Base-by-base conservation (phyloP, 2,329 filamentous ascomycete genomes). In the Pseudogymnoascus sp. region DNA sequence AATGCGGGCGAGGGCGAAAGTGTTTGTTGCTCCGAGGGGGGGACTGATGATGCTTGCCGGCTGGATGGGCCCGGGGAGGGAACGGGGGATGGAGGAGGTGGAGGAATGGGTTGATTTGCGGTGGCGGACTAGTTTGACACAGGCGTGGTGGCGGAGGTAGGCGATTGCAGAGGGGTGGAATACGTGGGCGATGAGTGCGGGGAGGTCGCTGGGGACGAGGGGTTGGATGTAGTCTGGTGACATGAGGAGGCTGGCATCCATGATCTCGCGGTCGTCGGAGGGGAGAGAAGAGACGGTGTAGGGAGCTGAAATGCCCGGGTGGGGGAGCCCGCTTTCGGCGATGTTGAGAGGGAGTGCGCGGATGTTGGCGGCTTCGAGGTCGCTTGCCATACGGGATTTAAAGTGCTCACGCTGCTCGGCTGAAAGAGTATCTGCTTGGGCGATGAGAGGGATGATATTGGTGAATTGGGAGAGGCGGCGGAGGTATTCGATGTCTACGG, bases 161-260 rank as follows among this genome's bases (percentile, higher is more conserved):
- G 89, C 82, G 38, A 92, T 83, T 37, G 89, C 92, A 52, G 93
- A 87, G 3, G 83, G 81, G 52, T 91, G 87, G 68, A 97, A 92
- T 0, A 97, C 77, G 16, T 84, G 83, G 7, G 85, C 78, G n/a
- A 96, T 83, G 1, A 97, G 78, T 7, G 77, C 74, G 4, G 74
- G 70, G 2, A 97, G 82, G 63, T 97, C 92, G 7, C 91, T 94
- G 0, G 83, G 75, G 2, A 90, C 76, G 4, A 97, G 79, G 0
- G 93, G 93, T 65, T 91, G 88, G 12, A 94, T 79, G 71, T 97
- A 97, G 69, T 94, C 90, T 0, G 92, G 88, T 62, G 87, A 92
- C 93, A 97, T 97, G 16, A 97, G 81, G 0, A 96, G 79, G 69
- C 91, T 96, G 16, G 92, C 93, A 72, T 97, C 93, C 87, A 97